phyloP scores from a whole-genome alignment of 192 early-diverging fungal genomes.

The Rhizoclosmatium sp. region DNA sequence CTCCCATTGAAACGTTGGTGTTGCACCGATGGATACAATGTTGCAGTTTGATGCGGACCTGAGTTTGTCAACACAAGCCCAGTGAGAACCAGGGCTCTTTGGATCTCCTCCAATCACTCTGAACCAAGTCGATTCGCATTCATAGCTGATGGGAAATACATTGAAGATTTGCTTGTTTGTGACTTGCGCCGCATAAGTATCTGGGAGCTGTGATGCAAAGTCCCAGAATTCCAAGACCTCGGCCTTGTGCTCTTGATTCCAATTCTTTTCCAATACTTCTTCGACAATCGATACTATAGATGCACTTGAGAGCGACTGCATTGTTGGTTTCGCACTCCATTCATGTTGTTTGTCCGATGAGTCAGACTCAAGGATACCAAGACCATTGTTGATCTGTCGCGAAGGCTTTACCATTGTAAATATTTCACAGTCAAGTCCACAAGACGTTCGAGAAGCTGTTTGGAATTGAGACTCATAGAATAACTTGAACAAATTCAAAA shows the following conservation, averaged over 20 bases:
- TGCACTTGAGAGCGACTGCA: background rate
- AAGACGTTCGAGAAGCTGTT: background rate
- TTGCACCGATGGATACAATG: background rate
- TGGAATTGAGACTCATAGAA: background rate
- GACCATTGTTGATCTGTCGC: background rate
- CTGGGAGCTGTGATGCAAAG: background rate
- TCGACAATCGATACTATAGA: background rate
- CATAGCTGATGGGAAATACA: background rate
- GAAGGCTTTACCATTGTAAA: background rate
- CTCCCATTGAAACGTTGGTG: background rate
- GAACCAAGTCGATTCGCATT: background rate
- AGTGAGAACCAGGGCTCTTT: background rate
- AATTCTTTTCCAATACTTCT: background rate
- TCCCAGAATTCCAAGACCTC: background rate
- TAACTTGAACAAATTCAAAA: background rate
- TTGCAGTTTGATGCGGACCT: background rate
- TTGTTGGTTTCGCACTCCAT: background rate
- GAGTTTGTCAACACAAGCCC: background rate
- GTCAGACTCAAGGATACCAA: background rate
- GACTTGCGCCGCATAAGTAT: background rate
- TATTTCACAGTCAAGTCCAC: background rate
- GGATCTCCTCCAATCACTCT: conserved; percentile 1
- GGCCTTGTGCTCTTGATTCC: background rate
- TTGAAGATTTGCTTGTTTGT: background rate
- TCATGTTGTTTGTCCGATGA: background rate